Percentiles rank a stretch among this genome's conserved stretches.
Conservation (phyloP, 148 eudicot genomes). For the Rhododendron kiyosumense region DNA sequence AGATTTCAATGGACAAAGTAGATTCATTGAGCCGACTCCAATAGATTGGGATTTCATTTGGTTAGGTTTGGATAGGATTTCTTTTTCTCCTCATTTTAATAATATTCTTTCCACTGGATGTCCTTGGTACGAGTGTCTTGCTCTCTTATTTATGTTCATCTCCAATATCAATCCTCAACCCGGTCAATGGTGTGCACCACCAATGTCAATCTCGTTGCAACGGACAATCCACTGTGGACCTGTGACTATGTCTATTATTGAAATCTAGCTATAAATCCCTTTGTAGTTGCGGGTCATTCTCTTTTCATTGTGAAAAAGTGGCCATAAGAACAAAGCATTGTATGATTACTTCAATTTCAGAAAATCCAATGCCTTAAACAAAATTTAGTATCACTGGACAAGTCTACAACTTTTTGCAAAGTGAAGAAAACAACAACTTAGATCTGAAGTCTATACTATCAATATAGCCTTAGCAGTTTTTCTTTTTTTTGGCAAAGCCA, state of each 20-base stretch:
- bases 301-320: background rate
- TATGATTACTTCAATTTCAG: background rate
- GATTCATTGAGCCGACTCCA: no score
- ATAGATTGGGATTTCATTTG: no score
- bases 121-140: no score
- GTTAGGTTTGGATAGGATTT: no score
- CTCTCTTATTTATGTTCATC: no score
- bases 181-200: no score
- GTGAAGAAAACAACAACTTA: background rate
- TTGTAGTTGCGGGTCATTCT: background rate
- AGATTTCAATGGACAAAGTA: no score
- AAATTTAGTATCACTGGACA: background rate
- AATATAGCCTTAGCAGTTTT: background rate
- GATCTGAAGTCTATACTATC: background rate
- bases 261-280: background rate
- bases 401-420: background rate
- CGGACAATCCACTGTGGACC: background rate
- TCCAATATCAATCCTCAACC: no score
- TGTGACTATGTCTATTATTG: background rate
- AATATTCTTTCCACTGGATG: no score
- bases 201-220: no score
- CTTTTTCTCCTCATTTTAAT: no score
- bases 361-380: background rate
- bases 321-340: background rate
- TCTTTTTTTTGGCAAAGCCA: no score